Base-by-base conservation (phyloP, 2,329 filamentous ascomycete genomes). In the Fusarium tricinctum region DNA sequence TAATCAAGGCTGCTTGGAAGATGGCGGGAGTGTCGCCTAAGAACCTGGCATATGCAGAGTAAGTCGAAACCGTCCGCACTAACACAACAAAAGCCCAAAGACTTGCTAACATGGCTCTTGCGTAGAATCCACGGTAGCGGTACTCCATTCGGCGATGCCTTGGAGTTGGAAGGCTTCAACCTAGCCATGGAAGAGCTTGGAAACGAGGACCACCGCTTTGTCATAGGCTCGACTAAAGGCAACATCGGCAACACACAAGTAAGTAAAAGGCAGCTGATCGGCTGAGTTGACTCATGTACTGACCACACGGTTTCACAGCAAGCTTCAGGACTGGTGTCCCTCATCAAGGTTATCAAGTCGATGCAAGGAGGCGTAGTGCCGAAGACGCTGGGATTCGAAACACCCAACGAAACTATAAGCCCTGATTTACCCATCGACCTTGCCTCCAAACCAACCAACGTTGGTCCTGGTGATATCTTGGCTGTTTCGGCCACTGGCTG, bases 21-120 rank as follows among this genome's bases (percentile, higher is more conserved):
- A 23, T 43, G 12, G 40, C 40, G 13, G 40, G 40, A 22, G 40
- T 17, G 19, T 43, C 40, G 40, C 40, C 40, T 22, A 43, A 26
- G 40, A 43, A 43, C 20, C 40, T 43, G 20, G 40, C 22, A 43
- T 43, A 43, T 43, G 40, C 40, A 23, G 40, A 43, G 40, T 43
- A 43, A 14, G 40, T 43, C 20, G 13, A 43, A 43, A 7, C 19
- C 13, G 22, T 22, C 22, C 6, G 19, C 19, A 43, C 19, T 14
- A 42, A 13, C 20, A 14, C 13, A 26, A 26, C 40, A 23, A 23
- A 17, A 15, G 6, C 12, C 40, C 22, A 20, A 12, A 22, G 6
- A 14, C 15, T 43, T 43, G 20, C 40, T 43, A 43, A 43, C 19
- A 15, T 43, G 22, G 22, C 13, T 8, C 6, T 15, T 43, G 20